Base-by-base conservation (phyloP, 805 yeast species). In the Candida jianshihensis region DNA sequence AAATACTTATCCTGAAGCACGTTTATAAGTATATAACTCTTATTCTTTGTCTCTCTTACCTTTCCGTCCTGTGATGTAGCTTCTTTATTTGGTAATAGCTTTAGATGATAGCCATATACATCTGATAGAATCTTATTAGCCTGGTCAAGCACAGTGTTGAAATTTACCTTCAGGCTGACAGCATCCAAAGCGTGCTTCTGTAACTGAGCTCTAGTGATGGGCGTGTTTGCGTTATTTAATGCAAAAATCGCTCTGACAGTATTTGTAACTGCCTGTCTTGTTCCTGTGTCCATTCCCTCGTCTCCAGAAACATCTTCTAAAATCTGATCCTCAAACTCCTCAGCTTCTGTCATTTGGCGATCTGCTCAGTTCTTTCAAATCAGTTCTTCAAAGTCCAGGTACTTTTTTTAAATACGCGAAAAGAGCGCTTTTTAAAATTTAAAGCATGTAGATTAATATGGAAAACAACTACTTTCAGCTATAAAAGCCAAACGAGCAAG, bases 21-120 rank as follows among this genome's bases (percentile, higher is more conserved):
- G 19, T 41, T 50, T 2, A 46, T 36, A 4, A 53, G 26, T 2
- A 39, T 33, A 46, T 48, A 53, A 9, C 43, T 46, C 14, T 40
- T 41, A 2, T 33, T 26, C 24, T 35, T 30, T 2, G 46, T 29
- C 1, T 36, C 34, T 19, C 34, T 41, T 16, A 19, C 26, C 34
- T 40, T 40, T 9, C 49, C 51, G 15, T 39, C 34, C 5, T 38
- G 9, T 9, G 30, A 35, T 2, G 24, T 19, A 1, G 31, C 38
- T 22, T 40, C 43, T 31, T 46, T 51, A 8, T 26, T 27, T 1
- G 46, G 46, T 5, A 51, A 33, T n/a, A 25, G 40, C 12, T 25
- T 13, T 6, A 46, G 33, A 6, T 14, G 5, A 17, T 26, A 25
- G 16, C 45, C 46, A 19, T 31, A 41, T 4, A 18, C 21, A n/a